Conservation (phyloP, 2,329 filamentous ascomycete genomes). For the Colletotrichum liaoningense region DNA sequence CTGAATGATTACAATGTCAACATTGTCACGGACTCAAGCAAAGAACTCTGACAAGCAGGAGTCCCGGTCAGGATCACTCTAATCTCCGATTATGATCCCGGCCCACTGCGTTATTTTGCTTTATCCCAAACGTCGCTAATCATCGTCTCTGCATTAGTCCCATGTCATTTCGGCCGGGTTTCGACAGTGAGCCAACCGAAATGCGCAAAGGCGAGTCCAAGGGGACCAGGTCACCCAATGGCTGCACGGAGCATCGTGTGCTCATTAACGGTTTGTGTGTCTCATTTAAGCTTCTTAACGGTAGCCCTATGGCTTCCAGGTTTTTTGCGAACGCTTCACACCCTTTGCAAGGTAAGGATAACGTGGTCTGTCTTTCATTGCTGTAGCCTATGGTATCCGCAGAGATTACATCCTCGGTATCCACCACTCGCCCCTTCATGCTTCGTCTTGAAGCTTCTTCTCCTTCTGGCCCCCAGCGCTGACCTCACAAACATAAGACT, state of each 20-base stretch:
- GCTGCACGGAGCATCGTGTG: not conserved
- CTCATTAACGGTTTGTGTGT: slow-evolving; percentile 13
- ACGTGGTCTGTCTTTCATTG: too few relatives aligned
- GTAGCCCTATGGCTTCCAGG: not conserved
- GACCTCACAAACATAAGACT: slow-evolving; percentile 28
- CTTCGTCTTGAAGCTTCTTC: slow-evolving; percentile 27
- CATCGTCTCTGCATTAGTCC: slow-evolving; percentile 29
- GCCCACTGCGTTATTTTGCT: slow-evolving; percentile 20
- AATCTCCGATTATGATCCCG: slow-evolving; percentile 32
- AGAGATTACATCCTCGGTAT: slow-evolving; percentile 8
- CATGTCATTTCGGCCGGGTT: slow-evolving; percentile 28
- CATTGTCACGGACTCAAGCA: not conserved
- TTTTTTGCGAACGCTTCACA: not conserved
- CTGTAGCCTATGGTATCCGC: too few relatives aligned
- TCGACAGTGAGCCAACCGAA: slow-evolving; percentile 24
- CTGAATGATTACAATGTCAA: not conserved
- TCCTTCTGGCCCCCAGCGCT: slow-evolving; percentile 13
- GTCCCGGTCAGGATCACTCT: slow-evolving; percentile 17
- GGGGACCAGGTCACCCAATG: not conserved
- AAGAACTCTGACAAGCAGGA: not conserved
- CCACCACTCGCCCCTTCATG: slow-evolving; percentile 27
- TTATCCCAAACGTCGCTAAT: slow-evolving; percentile 34
- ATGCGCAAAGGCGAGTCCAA: not conserved
- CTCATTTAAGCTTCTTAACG: slow-evolving; percentile 32
- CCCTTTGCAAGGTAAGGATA: not conserved